Conservation (phyloP, 2,329 filamentous ascomycete genomes). For the Botrytis deweyae region DNA sequence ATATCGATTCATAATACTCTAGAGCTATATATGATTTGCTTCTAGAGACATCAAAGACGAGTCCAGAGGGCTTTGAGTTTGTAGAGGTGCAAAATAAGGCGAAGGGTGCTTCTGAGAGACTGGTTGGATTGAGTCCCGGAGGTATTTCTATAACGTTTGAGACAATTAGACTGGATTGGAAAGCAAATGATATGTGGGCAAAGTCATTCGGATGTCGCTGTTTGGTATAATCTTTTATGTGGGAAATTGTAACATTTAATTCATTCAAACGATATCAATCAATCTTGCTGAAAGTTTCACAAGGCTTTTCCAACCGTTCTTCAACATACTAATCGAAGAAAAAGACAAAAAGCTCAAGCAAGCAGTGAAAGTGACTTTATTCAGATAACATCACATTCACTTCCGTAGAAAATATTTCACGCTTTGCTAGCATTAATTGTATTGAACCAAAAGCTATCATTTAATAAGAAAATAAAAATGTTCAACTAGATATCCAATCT, state of each 20-base stretch:
- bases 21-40: conserved; percentile 18
- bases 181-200: background rate
- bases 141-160: conserved; percentile 1
- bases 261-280: background rate
- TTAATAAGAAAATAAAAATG: background rate
- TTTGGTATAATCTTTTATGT: background rate
- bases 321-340: no score
- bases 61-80: conserved; percentile 19
- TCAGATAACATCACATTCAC: no score
- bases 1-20: conserved; percentile 18
- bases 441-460: background rate
- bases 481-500: background rate
- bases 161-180: background rate
- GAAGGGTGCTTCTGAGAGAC: conserved; percentile 18
- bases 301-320: no score
- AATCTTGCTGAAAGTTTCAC: background rate
- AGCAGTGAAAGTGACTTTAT: background rate
- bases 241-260: background rate
- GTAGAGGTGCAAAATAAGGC: conserved; percentile 22
- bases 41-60: conserved; percentile 7
- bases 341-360: background rate
- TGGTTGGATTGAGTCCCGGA: conserved; percentile 15
- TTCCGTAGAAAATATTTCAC: no score
- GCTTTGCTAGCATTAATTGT: background rate
- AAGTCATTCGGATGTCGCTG: background rate